Evolutionary conservation across 2,329 filamentous ascomycete species (phyloP), one percentile per base, ranked within the genome.

Genomic region (Trichoderma asperellum): DNA sequence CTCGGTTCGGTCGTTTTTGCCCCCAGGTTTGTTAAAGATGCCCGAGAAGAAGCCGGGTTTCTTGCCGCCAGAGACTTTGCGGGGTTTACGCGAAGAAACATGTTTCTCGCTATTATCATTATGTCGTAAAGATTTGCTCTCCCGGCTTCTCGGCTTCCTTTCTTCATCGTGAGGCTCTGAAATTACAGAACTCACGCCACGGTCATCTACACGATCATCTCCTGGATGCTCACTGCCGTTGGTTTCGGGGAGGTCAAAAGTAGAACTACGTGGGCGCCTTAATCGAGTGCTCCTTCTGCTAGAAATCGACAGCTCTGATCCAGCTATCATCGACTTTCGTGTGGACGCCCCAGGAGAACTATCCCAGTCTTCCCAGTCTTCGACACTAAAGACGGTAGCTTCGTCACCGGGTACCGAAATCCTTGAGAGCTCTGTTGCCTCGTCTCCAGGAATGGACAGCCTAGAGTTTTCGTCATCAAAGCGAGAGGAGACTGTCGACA

Each of bases 31-130:
- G 77, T 82, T 84, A 77, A 84, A 81, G 71, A 86, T 81, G 73
- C 81, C 81, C 67, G 86, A 86, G 72, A 88, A 81, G 29, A 84
- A 78, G 61, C 77, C 80, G 27, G 79, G 78, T 63, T 79, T 75
- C 73, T 81, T 85, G 72, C 78, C 80, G 12, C 78, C 81, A 14
- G 75, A 55, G 14, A 81, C 78, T 71, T 77, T 83, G 72, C 76
- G 80, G 40, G 40, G 18, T 68, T 78, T 81, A 47, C 75, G 77
- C 21, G 75, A 76, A n/a, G 72, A 70, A 49, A 82, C 79, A 37
- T 86, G 86, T 73, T 81, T 84, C 68, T 61, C 37, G 70, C 86
- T 84, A 53, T 87, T 83, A 49, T 80, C 79, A 40, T 86, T 83
- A 47, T 74, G 67, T 40, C 68, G 56, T 24, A 69, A 71, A 24